Conservation (phyloP, 805 yeast species). For the Yarrowia divulgata region DNA sequence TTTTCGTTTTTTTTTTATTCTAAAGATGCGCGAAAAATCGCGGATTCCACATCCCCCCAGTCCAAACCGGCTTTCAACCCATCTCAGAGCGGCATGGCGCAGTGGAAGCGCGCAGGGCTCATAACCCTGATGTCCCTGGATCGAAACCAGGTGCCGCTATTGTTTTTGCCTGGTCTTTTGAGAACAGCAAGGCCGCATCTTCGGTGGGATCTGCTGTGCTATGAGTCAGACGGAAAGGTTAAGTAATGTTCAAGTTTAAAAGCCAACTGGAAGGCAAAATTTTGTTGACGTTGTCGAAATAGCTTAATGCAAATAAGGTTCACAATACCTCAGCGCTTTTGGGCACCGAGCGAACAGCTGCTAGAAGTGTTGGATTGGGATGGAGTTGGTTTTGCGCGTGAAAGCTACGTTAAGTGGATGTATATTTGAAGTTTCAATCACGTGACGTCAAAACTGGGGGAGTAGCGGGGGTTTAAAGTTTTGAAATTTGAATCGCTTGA, state of each 20-base stretch:
- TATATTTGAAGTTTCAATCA: background rate
- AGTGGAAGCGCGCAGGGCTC: conserved; percentile 95
- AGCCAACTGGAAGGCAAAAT: too few species aligned
- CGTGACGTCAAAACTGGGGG: background rate
- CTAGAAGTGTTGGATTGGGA: background rate
- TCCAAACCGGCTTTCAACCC: background rate
- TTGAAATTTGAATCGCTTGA: too few species aligned
- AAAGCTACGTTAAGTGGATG: too few species aligned
- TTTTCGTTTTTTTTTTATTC: too few species aligned
- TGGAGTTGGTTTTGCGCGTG: background rate
- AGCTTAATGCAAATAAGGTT: background rate
- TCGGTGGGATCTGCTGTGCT: conserved; percentile 16
- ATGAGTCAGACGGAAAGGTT: background rate
- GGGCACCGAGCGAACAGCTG: background rate
- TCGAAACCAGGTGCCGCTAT: conserved; percentile 90
- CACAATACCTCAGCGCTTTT: background rate
- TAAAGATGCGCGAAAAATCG: too few species aligned
- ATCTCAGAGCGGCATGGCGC: conserved; percentile 53
- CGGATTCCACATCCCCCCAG: too few species aligned
- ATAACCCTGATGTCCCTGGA: conserved; percentile 94
- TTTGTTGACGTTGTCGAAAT: background rate
- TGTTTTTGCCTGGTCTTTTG: background rate
- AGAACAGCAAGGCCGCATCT: background rate
- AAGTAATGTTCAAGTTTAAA: too few species aligned
- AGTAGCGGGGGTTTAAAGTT: background rate